A percentile compares a stretch with the other conserved stretches of the same genome.
Evolutionary conservation across 108 stramenopile species (phyloP).

Genomic region (Ochromonas danica): DNA sequence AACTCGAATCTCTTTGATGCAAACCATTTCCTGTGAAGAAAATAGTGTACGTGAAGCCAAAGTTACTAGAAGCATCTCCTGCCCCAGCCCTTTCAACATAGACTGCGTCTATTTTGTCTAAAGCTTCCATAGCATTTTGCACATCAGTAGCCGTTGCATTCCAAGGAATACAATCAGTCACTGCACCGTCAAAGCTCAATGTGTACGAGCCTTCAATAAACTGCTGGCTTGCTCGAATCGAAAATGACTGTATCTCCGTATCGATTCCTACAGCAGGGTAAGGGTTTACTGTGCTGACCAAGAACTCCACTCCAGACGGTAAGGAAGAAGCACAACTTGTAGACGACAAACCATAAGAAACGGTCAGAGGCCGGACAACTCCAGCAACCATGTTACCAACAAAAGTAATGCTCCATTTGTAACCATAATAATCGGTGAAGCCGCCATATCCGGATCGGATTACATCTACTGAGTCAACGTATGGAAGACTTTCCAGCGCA

Average conservation of each 20-base stretch:
- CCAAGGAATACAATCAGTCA: slow-evolving; percentile 61
- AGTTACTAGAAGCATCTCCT: slow-evolving; percentile 54
- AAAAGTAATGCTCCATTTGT: slow-evolving; percentile 19
- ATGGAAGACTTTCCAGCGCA: neutral
- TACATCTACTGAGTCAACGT: slow-evolving; percentile 24
- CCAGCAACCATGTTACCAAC: slow-evolving; percentile 28
- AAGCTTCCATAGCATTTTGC: slow-evolving; percentile 60
- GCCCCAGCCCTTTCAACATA: slow-evolving; percentile 60
- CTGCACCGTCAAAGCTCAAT: slow-evolving; percentile 35
- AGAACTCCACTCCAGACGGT: neutral
- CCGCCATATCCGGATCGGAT: slow-evolving; percentile 33
- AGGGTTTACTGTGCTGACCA: slow-evolving; percentile 10
- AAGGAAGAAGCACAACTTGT: neutral
- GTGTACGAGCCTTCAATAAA: slow-evolving; percentile 13
- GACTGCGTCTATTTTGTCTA: slow-evolving; percentile 61
- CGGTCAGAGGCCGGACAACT: neutral
- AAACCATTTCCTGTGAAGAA: slow-evolving; percentile 57
- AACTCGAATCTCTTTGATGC: neutral
- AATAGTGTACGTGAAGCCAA: slow-evolving; percentile 64
- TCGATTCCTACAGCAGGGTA: neutral
- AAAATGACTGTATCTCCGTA: slow-evolving; percentile 66
- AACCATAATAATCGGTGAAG: slow-evolving; percentile 15
- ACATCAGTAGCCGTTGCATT: slow-evolving; percentile 58
- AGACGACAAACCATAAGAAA: neutral
- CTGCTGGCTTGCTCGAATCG: slow-evolving; percentile 37